phyloP scores from a whole-genome alignment of 768 basidiomycete species.

The Coprinopsis sp. region DNA sequence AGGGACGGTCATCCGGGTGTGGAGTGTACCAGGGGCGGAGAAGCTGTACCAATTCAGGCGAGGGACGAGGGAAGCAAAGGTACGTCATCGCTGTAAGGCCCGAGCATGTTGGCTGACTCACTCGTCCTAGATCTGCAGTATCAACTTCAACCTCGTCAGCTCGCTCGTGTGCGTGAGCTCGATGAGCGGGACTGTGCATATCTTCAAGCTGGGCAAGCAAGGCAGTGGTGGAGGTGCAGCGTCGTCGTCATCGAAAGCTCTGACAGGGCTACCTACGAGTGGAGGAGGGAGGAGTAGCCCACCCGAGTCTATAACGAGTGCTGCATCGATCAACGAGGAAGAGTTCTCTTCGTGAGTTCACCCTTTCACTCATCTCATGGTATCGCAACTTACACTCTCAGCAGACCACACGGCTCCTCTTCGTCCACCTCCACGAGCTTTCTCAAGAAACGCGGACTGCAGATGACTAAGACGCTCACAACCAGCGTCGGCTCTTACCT shows the following conservation, averaged over 20 bases:
- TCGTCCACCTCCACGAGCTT: slow-evolving; percentile 30
- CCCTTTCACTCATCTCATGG: no score
- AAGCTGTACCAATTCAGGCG: slow-evolving; percentile 93
- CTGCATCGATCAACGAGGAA: no score
- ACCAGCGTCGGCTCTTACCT: slow-evolving; percentile 76
- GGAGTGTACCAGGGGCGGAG: slow-evolving; percentile 85
- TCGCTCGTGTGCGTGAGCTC: slow-evolving; percentile 86
- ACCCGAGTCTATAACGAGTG: neutral
- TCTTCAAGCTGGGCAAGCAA: slow-evolving; percentile 72
- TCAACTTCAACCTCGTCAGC: slow-evolving; percentile 76
- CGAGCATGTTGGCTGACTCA: no score
- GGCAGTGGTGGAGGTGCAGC: slow-evolving; percentile 7
- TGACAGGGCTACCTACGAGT: neutral
- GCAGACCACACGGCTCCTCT: no score
- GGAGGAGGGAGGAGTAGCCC: slow-evolving; percentile 31
- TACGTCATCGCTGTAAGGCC: no score
- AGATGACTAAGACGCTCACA: slow-evolving; percentile 70
- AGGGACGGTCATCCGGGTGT: slow-evolving; percentile 96
- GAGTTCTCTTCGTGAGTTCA: no score
- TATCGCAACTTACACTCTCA: no score
- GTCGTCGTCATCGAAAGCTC: slow-evolving; percentile 10
- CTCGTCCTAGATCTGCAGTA: slow-evolving; percentile 82
- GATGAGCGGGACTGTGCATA: slow-evolving; percentile 93
- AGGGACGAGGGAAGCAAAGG: slow-evolving; percentile 80
- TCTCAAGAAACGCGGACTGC: slow-evolving; percentile 65